phyloP scores from a whole-genome alignment of 225 moss, liverwort and hornwort genomes.

The Thuidium tamariscinum region DNA sequence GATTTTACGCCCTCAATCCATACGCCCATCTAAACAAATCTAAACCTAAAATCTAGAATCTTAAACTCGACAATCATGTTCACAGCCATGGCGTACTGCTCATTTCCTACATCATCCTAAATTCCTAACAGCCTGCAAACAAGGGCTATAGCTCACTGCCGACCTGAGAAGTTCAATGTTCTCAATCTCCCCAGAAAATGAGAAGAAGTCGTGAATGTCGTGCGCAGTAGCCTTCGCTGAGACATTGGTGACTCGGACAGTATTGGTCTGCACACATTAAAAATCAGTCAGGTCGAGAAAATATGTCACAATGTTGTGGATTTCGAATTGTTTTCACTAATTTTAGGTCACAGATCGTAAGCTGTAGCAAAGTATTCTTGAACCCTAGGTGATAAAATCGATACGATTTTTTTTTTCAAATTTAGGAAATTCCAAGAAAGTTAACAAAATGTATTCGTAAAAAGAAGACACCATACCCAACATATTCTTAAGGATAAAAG shows the following conservation, averaged over 20 bases:
- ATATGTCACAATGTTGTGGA: background rate
- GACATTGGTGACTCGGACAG: slow-evolving; percentile 77
- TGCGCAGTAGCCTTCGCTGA: slow-evolving; percentile 80
- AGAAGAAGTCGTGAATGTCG: slow-evolving; percentile 93
- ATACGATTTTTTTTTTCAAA: background rate
- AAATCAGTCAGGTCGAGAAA: background rate
- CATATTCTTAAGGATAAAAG: background rate
- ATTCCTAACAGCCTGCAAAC: background rate
- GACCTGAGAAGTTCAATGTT: slow-evolving; percentile 87
- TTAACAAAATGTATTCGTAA: background rate
- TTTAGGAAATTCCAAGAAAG: background rate
- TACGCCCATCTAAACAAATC: background rate
- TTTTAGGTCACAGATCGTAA: background rate
- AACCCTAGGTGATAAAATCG: background rate
- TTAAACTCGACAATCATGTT: background rate
- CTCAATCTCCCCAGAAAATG: slow-evolving; percentile 94
- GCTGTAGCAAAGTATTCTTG: background rate
- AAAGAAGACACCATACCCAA: no score
- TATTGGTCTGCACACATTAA: slow-evolving; percentile 33
- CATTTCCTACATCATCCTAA: background rate
- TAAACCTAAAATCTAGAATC: background rate
- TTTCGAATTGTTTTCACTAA: background rate
- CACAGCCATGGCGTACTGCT: background rate
- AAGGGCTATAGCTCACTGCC: background rate
- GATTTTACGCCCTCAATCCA: background rate